Base-by-base conservation (phyloP, 2,329 filamentous ascomycete genomes). In the Leptographium procerum region DNA sequence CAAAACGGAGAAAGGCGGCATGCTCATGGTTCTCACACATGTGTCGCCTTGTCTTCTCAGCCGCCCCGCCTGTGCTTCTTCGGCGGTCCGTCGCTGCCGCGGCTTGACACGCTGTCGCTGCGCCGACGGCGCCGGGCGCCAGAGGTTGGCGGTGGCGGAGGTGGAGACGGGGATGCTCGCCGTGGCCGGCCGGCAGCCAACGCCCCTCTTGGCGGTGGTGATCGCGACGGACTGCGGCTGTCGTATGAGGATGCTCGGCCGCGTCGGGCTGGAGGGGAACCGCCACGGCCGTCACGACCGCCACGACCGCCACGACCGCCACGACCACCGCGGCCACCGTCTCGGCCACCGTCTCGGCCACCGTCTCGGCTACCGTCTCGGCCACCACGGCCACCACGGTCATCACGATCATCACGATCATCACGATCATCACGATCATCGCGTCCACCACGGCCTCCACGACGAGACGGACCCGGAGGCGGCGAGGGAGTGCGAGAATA, bases 11-110 rank as follows among this genome's bases (percentile, higher is more conserved):
- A n/a, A n/a, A n/a, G n/a, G n/a, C n/a, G n/a, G n/a, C n/a, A n/a
- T n/a, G n/a, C n/a, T n/a, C n/a, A n/a, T n/a, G n/a, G n/a, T n/a
- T n/a, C n/a, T n/a, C n/a, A n/a, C n/a, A n/a, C n/a, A n/a, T n/a
- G n/a, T n/a, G n/a, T n/a, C n/a, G n/a, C n/a, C 31, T 33, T 33
- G 6, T 10, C 31, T 7, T 1, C 36, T 36, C 28, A 24, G 14
- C 47, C 54, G 10, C 57, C 58, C 10, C 63, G 60, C 34, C 57
- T 63, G 52, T 62, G 57, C 55, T 66, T 66, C 60, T 63, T 65
- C 28, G 65, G 66, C 54, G 67, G 63, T 52, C 59, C 63, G 2
- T 43, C 50, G 26, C 61, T 60, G 47, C 45, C 58, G 16, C 31
- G 51, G 52, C 61, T 64, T n/a, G 63, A 63, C 52, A 56, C 58